Conservation (phyloP, 2,329 filamentous ascomycete genomes). For the Aureobasidium sp. region DNA sequence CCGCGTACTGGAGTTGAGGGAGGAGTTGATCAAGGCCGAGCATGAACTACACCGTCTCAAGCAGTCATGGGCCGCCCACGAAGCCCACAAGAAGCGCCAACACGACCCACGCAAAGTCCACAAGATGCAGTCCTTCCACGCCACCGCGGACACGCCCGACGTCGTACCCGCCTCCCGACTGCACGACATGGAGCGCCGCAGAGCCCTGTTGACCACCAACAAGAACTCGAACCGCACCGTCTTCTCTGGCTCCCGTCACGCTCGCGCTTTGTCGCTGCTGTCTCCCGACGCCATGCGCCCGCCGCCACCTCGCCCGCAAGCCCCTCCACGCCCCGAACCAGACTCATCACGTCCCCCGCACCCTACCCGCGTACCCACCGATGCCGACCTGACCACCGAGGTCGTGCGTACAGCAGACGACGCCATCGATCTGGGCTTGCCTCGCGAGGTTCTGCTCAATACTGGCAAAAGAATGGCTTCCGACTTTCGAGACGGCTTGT, state of each 20-base stretch:
- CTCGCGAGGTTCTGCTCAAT: slow-evolving; percentile 44
- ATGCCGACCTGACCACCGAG: slow-evolving; percentile 19
- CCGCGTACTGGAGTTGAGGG: slow-evolving; percentile 78
- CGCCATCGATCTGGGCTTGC: slow-evolving; percentile 20
- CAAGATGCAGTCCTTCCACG: slow-evolving; percentile 47
- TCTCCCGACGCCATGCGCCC: slow-evolving; percentile 45
- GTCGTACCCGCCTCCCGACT: slow-evolving; percentile 19
- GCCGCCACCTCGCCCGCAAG: slow-evolving; percentile 5
- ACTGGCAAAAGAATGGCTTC: slow-evolving; percentile 71
- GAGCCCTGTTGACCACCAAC: slow-evolving; percentile 50
- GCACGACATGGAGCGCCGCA: slow-evolving; percentile 63
- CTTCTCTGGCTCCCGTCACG: slow-evolving; percentile 55
- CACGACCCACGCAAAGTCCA: slow-evolving; percentile 55
- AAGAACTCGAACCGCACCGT: slow-evolving; percentile 43
- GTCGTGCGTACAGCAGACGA: slow-evolving; percentile 28
- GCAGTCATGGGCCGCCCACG: slow-evolving; percentile 70
- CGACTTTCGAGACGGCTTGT: slow-evolving; percentile 80
- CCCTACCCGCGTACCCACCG: slow-evolving; percentile 8
- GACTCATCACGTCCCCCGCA: background rate
- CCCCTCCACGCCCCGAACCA: background rate
- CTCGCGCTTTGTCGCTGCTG: slow-evolving; percentile 67
- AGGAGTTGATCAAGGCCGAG: slow-evolving; percentile 81
- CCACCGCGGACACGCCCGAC: slow-evolving; percentile 16
- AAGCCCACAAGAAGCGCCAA: slow-evolving; percentile 61
- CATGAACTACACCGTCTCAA: slow-evolving; percentile 67